Conservation (phyloP, 805 yeast genomes). For the Candida ovalis region DNA sequence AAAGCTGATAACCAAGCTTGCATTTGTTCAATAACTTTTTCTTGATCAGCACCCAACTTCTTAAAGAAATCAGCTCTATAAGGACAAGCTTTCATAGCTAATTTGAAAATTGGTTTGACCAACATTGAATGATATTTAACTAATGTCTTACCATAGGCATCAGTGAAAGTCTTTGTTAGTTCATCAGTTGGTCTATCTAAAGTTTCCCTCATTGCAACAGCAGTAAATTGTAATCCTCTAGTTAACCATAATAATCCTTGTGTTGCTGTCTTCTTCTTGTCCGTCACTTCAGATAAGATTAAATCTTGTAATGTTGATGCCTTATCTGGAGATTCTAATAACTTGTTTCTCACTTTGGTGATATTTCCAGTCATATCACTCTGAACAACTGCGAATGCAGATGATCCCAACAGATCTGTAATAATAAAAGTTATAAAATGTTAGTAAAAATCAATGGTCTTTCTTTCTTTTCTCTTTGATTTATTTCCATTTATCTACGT, state of each 20-base stretch:
- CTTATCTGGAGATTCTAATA: conserved; percentile 58
- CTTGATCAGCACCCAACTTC: conserved; percentile 76
- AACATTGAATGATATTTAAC: conserved; percentile 78
- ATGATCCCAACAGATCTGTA: conserved; percentile 67
- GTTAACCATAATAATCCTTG: conserved; percentile 88
- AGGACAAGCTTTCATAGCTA: conserved; percentile 95
- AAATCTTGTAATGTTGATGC: conserved; percentile 74
- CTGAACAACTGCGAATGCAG: conserved; percentile 83
- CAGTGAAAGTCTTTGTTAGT: conserved; percentile 73
- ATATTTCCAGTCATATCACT: conserved; percentile 87
- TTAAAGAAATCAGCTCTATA: conserved; percentile 81
- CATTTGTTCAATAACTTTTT: conserved; percentile 61
- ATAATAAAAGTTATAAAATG: background rate
- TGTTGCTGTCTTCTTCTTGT: conserved; percentile 73
- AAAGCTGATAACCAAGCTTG: conserved; percentile 72
- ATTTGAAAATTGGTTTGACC: conserved; percentile 80
- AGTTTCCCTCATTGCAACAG: conserved; percentile 80
- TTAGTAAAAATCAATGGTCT: background rate
- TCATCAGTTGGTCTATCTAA: conserved; percentile 60
- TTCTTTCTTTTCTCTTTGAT: too few relatives aligned
- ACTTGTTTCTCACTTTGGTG: conserved; percentile 63
- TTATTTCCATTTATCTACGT: conserved; percentile 17
- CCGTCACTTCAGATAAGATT: conserved; percentile 66
- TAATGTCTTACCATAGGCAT: conserved; percentile 78
- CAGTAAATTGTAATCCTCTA: conserved; percentile 87